phyloP scores from a whole-genome alignment of 2,329 filamentous ascomycete species.

The Emergomyces africanus region DNA sequence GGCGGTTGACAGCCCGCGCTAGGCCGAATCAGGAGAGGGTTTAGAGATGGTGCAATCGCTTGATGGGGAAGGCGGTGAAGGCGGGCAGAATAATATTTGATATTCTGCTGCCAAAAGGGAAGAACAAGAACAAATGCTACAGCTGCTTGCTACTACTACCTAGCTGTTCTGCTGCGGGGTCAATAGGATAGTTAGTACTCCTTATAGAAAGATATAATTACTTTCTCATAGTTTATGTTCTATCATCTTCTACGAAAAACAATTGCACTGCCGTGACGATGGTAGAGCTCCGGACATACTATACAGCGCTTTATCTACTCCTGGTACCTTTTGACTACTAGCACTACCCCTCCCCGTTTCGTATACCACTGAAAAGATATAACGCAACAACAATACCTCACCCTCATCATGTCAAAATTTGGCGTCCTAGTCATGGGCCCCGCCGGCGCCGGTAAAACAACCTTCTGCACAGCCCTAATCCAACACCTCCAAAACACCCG shows the following conservation, averaged over 20 bases:
- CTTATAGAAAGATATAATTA: neutral
- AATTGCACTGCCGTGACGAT: neutral
- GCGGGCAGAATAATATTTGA: slow-evolving; percentile 2
- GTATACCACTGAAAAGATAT: neutral
- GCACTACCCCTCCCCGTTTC: too few relatives aligned
- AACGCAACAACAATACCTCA: neutral
- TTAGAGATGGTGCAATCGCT: neutral
- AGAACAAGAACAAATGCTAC: neutral
- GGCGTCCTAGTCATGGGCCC: slow-evolving; percentile 93
- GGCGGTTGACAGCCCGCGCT: slow-evolving; percentile 1
- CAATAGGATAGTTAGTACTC: neutral
- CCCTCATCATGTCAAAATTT: slow-evolving; percentile 67
- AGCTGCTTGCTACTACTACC: too few relatives aligned
- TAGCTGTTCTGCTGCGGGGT: neutral
- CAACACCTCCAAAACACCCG: slow-evolving; percentile 82
- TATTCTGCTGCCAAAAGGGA: too few relatives aligned
- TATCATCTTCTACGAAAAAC: neutral
- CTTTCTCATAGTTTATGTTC: neutral
- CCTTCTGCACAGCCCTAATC: slow-evolving; percentile 88
- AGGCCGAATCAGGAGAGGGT: neutral
- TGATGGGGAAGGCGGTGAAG: slow-evolving; percentile 1
- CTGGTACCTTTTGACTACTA: too few relatives aligned
- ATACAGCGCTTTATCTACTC: neutral
- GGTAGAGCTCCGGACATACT: neutral
- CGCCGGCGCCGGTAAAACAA: slow-evolving; percentile 91